A percentile compares a stretch with the other conserved stretches of the same genome.
These are phyloP conservation scores for Trichoderma erinaceum DNA, from an alignment of 495 filamentous ascomycete species.

Conservation along the genomic window DNA sequence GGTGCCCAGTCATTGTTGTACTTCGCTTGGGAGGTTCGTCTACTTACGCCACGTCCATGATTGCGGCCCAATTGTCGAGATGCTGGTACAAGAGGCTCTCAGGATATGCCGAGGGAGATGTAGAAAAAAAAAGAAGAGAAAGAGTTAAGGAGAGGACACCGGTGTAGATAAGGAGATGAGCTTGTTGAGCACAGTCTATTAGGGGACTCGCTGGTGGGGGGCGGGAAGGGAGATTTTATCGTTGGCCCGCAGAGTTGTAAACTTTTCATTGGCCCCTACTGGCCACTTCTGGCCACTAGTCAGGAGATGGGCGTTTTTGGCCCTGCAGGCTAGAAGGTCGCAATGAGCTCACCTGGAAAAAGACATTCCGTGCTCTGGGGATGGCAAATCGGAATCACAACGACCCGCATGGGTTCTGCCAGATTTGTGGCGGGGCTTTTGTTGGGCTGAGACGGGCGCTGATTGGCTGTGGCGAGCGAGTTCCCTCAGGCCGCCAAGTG, in stretches of 20 bases:
- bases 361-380: slow-evolving; percentile 22
- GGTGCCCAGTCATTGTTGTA: slow-evolving; percentile 17
- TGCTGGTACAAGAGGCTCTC: background rate
- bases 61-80: background rate
- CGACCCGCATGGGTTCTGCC: background rate
- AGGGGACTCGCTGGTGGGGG: slow-evolving; percentile 2
- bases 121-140: background rate
- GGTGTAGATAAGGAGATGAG: slow-evolving; percentile 11
- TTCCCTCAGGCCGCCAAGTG: too few species aligned
- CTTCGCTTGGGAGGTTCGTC: background rate
- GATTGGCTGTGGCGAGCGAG: background rate
- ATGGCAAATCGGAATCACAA: slow-evolving; percentile 1
- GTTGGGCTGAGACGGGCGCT: background rate
- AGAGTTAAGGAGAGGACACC: background rate
- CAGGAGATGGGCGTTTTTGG: slow-evolving; percentile 7
- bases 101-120: background rate
- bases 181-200: slow-evolving; percentile 1
- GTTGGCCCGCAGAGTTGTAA: background rate
- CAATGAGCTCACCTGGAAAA: slow-evolving; percentile 30
- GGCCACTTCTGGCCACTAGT: background rate
- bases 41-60: slow-evolving; percentile 17
- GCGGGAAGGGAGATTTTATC: slow-evolving; percentile 9
- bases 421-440: background rate
- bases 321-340: slow-evolving; percentile 17
- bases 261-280: background rate